Conservation (phyloP, 257 asterid genomes). For the Lithospermum erythrorhizon region DNA sequence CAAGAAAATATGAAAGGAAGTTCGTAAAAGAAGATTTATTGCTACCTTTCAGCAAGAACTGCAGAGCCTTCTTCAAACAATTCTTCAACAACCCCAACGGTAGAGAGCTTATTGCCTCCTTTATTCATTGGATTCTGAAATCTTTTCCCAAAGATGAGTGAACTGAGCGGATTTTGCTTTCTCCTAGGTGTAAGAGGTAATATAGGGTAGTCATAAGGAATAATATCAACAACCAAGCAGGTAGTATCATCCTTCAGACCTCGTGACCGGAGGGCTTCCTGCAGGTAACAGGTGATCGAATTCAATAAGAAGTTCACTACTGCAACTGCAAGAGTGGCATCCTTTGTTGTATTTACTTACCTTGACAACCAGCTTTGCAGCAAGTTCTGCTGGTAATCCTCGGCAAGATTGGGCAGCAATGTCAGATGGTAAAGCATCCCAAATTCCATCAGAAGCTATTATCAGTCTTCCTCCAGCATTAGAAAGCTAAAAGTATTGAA, state of each 20-base stretch:
- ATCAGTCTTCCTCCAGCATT: constrained; percentile 97
- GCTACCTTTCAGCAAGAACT: constrained; percentile 95
- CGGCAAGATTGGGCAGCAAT: constrained; percentile 84
- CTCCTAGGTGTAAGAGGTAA: constrained; percentile 58
- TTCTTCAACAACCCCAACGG: constrained; percentile 93
- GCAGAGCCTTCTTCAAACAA: constrained; percentile 99
- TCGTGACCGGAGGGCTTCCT: constrained; percentile 97
- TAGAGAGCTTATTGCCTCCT: constrained; percentile 68
- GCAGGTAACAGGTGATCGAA: constrained; percentile 19
- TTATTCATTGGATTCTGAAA: constrained; percentile 36
- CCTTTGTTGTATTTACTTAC: constrained; percentile 19
- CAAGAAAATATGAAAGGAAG: background rate
- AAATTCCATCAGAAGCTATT: constrained; percentile 96
- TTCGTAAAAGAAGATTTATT: background rate
- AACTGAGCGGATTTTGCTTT: constrained; percentile 57
- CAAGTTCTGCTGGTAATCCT: constrained; percentile 94
- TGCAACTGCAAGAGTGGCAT: background rate
- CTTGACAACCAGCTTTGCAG: constrained; percentile 96
- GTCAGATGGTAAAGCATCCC: constrained; percentile 93
- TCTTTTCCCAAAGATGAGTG: constrained; percentile 58
- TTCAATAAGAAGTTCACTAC: constrained; percentile 1
- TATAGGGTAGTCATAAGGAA: constrained; percentile 77
- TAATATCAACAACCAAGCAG: constrained; percentile 97
- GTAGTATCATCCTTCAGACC: constrained; percentile 99
- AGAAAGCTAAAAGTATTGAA: constrained; percentile 48